A percentile compares a stretch with the other conserved stretches of the same genome.
phyloP scores from a whole-genome alignment of 106 monocot genomes.

The Dendrobium chrysotoxum region DNA sequence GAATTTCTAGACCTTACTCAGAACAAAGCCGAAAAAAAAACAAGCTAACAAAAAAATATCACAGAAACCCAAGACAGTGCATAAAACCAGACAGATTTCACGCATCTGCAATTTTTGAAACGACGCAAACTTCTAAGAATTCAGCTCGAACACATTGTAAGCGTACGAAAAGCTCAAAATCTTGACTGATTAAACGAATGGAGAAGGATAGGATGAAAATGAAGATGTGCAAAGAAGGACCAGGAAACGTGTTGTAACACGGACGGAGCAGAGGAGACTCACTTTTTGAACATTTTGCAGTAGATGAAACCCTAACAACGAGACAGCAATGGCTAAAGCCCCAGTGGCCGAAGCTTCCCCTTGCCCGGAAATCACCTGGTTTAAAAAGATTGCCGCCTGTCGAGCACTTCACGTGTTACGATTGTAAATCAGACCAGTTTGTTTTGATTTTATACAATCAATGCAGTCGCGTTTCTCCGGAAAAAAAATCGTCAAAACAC shows the following conservation, averaged over 20 bases:
- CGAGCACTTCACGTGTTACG: too few species aligned
- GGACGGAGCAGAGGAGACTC: neutral
- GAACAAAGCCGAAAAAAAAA: neutral
- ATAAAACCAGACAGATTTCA: neutral
- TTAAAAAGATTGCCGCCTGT: neutral
- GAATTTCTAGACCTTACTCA: neutral
- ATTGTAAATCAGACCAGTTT: too few species aligned
- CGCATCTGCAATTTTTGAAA: neutral
- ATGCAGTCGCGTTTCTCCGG: too few species aligned
- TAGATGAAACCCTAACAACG: neutral
- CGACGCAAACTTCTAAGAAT: neutral
- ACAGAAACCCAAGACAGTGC: neutral
- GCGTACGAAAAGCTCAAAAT: neutral
- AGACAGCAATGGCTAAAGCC: neutral
- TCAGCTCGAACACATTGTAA: neutral
- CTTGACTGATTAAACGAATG: neutral
- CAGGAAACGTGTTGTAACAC: neutral
- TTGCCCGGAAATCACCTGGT: neutral
- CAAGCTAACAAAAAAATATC: neutral
- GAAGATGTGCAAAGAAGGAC: neutral
- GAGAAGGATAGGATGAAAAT: neutral
- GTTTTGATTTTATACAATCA: too few species aligned
- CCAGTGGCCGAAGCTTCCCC: neutral
- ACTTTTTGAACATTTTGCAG: conserved; percentile 2
- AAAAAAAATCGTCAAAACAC: too few species aligned